Evolutionary conservation across 2,329 filamentous ascomycete species (phyloP).

Genomic region (Talaromyces funiculosus): DNA sequence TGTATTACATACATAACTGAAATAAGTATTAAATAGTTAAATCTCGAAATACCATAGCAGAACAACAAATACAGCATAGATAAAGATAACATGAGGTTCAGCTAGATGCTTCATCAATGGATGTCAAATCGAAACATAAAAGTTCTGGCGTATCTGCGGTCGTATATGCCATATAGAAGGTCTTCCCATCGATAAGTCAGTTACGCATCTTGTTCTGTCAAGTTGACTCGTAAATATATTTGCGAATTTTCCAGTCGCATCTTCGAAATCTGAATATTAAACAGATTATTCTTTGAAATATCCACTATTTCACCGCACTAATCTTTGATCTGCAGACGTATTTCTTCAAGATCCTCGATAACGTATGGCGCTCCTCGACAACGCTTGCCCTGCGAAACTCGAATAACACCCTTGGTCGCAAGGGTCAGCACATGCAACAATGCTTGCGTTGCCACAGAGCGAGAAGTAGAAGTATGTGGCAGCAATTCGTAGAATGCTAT

Average conservation of each 20-base stretch:
- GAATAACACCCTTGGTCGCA: slow-evolving; percentile 55
- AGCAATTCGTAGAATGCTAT: slow-evolving; percentile 67
- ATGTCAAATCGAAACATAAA: not conserved
- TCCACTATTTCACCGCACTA: not conserved
- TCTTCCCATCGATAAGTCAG: not conserved
- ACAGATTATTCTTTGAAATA: not conserved
- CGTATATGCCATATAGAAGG: not conserved
- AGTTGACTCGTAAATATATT: not conserved
- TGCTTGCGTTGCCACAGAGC: slow-evolving; percentile 64
- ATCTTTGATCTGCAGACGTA: slow-evolving; percentile 23
- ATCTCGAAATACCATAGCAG: slow-evolving; percentile 11
- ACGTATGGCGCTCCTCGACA: slow-evolving; percentile 31
- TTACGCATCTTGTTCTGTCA: not conserved
- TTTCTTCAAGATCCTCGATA: slow-evolving; percentile 23
- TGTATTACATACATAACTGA: slow-evolving; percentile 12
- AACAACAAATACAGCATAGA: slow-evolving; percentile 12
- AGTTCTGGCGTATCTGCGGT: not conserved
- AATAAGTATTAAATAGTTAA: slow-evolving; percentile 13
- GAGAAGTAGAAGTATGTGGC: slow-evolving; percentile 49
- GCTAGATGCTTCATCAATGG: not conserved
- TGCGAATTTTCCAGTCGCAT: not conserved
- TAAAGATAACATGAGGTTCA: slow-evolving; percentile 4
- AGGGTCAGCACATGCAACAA: slow-evolving; percentile 69
- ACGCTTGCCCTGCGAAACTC: slow-evolving; percentile 53
- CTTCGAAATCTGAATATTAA: not conserved